Conservation (phyloP, 1,284 basidiomycete species). For the Gymnopus androsaceus region DNA sequence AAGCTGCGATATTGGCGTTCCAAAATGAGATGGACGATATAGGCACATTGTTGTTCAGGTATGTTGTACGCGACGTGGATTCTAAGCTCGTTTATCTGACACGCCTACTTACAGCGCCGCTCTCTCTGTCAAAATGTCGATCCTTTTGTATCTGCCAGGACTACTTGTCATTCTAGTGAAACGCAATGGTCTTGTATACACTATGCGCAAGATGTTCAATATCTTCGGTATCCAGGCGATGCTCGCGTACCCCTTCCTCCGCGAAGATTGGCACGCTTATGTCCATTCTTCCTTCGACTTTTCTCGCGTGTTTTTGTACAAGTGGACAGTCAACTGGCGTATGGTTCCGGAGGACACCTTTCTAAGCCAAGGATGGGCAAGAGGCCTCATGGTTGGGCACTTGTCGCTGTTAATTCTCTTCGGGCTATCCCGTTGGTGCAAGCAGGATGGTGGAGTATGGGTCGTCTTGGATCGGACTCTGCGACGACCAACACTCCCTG, state of each 20-base stretch:
- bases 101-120: slow-evolving; percentile 58
- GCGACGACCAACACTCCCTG: slow-evolving; percentile 49
- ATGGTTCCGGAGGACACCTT: slow-evolving; percentile 81
- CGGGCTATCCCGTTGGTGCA: slow-evolving; percentile 75
- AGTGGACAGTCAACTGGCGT: slow-evolving; percentile 99
- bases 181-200: slow-evolving; percentile 62
- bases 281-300: slow-evolving; percentile 84
- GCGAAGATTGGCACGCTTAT: slow-evolving; percentile 66
- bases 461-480: slow-evolving; percentile 59
- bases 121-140: slow-evolving; percentile 95
- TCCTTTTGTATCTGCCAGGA: slow-evolving; percentile 90
- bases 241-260: slow-evolving; percentile 76
- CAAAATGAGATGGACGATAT: slow-evolving; percentile 59
- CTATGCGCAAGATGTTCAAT: slow-evolving; percentile 54
- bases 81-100: not conserved
- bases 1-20: slow-evolving; percentile 64
- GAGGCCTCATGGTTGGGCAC: slow-evolving; percentile 69
- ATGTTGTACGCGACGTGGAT: slow-evolving; percentile 28
- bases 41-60: slow-evolving; percentile 78
- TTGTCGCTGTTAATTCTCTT: slow-evolving; percentile 62
- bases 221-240: slow-evolving; percentile 61
- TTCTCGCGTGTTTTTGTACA: slow-evolving; percentile 86
- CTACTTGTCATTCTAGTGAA: slow-evolving; percentile 81
- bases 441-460: slow-evolving; percentile 62
- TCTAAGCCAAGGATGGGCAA: slow-evolving; percentile 65